A percentile compares a stretch with the other conserved stretches of the same genome.
Evolutionary conservation across 2,329 filamentous ascomycete genomes (phyloP).

Genomic region (Trichoderma atroviride): DNA sequence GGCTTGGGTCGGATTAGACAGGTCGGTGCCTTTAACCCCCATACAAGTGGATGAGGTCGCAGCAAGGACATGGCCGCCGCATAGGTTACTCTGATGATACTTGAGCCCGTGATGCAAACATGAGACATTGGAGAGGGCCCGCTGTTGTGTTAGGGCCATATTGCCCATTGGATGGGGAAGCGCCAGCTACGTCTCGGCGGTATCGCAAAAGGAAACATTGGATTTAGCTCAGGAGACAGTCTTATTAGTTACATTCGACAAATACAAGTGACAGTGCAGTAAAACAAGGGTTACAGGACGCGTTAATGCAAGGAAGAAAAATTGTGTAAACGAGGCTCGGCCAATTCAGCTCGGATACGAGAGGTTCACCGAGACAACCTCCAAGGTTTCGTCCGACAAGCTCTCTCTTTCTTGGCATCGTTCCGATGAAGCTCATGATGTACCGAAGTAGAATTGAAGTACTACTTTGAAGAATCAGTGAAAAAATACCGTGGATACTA

Average conservation of each 20-base stretch:
- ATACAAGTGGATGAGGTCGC: slow-evolving; percentile 40
- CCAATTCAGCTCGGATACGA: not conserved
- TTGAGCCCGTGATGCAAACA: slow-evolving; percentile 63
- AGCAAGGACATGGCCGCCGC: slow-evolving; percentile 60
- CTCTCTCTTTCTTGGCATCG: not conserved
- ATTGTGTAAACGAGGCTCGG: not conserved
- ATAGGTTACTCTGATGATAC: slow-evolving; percentile 62
- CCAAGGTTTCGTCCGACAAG: not conserved
- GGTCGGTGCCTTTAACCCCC: not conserved
- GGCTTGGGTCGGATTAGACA: not conserved
- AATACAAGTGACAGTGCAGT: not conserved
- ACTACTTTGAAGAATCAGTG: too few species aligned
- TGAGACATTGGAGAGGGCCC: slow-evolving; percentile 54
- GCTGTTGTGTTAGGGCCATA: slow-evolving; percentile 27
- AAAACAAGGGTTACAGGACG: not conserved
- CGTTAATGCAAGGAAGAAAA: not conserved
- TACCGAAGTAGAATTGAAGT: not conserved
- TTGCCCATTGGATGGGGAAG: not conserved
- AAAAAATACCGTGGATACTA: not conserved
- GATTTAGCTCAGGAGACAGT: not conserved
- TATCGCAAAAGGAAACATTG: not conserved
- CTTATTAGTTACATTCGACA: not conserved
- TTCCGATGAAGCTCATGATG: not conserved
- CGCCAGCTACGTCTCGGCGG: not conserved
- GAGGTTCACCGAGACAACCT: not conserved